phyloP scores from a whole-genome alignment of 2,329 filamentous ascomycete genomes.

The Pseudopyricularia javanii region DNA sequence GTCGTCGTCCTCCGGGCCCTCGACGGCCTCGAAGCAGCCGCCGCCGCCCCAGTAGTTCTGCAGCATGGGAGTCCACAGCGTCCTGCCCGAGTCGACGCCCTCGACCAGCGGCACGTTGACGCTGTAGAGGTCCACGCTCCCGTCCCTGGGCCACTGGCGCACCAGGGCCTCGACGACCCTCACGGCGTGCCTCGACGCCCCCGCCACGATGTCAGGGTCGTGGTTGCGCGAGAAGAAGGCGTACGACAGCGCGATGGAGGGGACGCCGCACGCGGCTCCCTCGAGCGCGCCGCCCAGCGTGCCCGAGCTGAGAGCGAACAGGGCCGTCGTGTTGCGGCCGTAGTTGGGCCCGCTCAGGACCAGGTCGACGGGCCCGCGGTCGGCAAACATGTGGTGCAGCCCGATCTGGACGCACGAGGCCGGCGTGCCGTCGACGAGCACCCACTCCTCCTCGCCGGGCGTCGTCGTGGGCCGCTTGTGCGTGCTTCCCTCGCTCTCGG shows the following conservation, averaged over 20 bases:
- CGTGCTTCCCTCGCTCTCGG: conserved; percentile 48
- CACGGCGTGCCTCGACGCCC: conserved; percentile 62
- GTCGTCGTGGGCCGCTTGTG: conserved; percentile 39
- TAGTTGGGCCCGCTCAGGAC: conserved; percentile 76
- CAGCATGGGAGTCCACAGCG: conserved; percentile 74
- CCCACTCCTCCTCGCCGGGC: conserved; percentile 59
- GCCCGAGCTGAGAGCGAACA: conserved; percentile 67
- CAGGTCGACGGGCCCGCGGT: conserved; percentile 60
- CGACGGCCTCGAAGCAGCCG: conserved; percentile 75
- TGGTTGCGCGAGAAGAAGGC: conserved; percentile 83
- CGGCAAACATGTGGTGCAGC: conserved; percentile 65
- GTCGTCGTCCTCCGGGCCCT: conserved; percentile 51
- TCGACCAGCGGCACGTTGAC: conserved; percentile 83
- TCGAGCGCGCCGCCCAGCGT: conserved; percentile 69
- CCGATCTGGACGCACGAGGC: conserved; percentile 75
- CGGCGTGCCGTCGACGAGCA: conserved; percentile 70
- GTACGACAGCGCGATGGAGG: conserved; percentile 73
- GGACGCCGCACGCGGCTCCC: conserved; percentile 57
- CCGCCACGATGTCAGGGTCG: conserved; percentile 67
- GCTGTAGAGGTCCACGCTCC: conserved; percentile 69
- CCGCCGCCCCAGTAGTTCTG: conserved; percentile 85
- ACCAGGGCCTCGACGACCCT: conserved; percentile 68
- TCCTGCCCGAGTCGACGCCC: conserved; percentile 57
- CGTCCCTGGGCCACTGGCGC: conserved; percentile 56
- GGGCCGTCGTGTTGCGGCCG: conserved; percentile 68